phyloP scores from a whole-genome alignment of 106 monocot species.

The Dioscorea alata region DNA sequence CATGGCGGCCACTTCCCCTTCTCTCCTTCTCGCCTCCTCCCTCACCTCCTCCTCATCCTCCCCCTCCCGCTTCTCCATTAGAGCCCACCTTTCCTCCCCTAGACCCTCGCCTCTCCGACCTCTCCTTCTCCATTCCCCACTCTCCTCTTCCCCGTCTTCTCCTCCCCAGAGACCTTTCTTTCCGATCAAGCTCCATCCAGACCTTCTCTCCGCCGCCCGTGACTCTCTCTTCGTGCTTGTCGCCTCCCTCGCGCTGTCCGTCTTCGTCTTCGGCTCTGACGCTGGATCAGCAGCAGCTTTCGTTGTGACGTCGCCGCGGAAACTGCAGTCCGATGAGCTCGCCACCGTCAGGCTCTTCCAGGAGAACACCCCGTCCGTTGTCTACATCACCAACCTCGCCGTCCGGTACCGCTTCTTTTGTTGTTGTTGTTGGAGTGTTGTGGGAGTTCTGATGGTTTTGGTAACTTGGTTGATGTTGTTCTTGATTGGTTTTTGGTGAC shows the following conservation, averaged over 20 bases:
- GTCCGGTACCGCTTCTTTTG: constrained; percentile 31
- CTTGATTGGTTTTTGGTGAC: not conserved
- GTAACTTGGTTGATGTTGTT: not conserved
- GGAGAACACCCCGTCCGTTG: constrained; percentile 94
- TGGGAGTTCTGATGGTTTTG: not conserved
- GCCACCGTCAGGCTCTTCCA: constrained; percentile 89
- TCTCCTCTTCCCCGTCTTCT: not conserved
- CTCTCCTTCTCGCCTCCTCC: not conserved
- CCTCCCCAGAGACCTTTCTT: not conserved
- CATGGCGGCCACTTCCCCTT: too few relatives aligned
- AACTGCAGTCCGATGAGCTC: constrained; percentile 90
- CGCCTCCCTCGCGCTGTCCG: constrained; percentile 65
- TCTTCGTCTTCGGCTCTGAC: constrained; percentile 37
- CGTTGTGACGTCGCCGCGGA: constrained; percentile 49
- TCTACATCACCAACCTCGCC: constrained; percentile 96
- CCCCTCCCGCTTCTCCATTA: not conserved
- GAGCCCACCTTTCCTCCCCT: not conserved
- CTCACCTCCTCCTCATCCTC: constrained; percentile 4
- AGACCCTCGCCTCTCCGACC: not conserved
- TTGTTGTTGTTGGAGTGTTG: not conserved
- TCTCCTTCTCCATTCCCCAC: not conserved
- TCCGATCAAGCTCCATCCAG: not conserved
- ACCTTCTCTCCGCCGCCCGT: not conserved
- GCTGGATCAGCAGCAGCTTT: constrained; percentile 63
- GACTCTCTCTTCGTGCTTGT: constrained; percentile 31